Evolutionary conservation across 345 rosid genomes (phyloP).

Genomic region (Lumnitzera littorea): DNA sequence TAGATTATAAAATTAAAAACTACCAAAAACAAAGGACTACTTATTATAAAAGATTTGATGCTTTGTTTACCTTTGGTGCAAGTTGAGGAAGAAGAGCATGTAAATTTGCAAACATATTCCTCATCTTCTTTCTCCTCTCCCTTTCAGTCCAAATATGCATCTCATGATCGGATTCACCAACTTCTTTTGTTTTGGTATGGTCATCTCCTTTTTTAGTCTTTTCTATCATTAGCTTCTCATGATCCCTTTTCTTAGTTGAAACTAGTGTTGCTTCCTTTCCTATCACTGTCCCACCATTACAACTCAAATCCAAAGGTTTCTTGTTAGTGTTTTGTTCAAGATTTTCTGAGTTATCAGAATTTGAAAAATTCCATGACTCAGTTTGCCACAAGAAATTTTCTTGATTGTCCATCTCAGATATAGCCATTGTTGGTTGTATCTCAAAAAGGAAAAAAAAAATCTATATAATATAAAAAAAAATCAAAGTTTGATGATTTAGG

Average conservation of each 20-base stretch:
- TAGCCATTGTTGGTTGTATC: background rate
- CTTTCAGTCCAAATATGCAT: conserved; percentile 49
- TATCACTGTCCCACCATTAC: background rate
- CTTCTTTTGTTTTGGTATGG: conserved; percentile 3
- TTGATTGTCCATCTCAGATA: conserved; percentile 1
- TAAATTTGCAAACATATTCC: conserved; percentile 42
- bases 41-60: background rate
- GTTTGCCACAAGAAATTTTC: background rate
- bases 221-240: too few species aligned
- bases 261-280: background rate
- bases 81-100: conserved; percentile 52
- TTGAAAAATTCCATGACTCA: conserved; percentile 4
- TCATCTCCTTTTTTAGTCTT: background rate
- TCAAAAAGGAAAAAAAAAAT: too few species aligned
- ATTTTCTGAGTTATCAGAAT: conserved; percentile 3
- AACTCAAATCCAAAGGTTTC: conserved; percentile 9
- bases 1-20: background rate
- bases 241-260: too few species aligned
- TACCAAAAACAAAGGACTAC: too few species aligned
- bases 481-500: too few species aligned
- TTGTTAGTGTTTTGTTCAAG: conserved; percentile 4
- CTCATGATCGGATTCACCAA: conserved; percentile 30
- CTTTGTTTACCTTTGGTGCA: conserved; percentile 31
- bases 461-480: too few species aligned
- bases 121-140: conserved; percentile 62